These are phyloP conservation scores for Singerocomus inundabilis DNA, from an alignment of 1,284 basidiomycete species.

Conservation along the genomic window DNA sequence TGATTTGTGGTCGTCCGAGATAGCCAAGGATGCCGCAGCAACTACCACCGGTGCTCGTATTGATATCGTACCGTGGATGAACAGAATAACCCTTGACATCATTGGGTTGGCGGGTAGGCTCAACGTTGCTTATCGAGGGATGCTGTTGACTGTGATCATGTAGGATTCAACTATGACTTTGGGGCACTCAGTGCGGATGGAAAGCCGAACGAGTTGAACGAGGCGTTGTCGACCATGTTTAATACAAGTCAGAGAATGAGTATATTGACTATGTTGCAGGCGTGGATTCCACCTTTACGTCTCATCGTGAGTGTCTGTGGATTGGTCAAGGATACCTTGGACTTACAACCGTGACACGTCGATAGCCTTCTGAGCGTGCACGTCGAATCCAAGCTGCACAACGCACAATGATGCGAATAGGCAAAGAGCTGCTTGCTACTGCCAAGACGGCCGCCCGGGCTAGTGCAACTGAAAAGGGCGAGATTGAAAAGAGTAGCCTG, in stretches of 20 bases:
- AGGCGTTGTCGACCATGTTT: conserved; percentile 48
- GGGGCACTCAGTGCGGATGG: conserved; percentile 42
- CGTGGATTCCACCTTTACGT: conserved; percentile 42
- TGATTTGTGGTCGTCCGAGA: conserved; percentile 22
- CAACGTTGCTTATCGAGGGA: neutral
- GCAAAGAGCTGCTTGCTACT: conserved; percentile 43
- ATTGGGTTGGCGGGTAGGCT: conserved; percentile 62
- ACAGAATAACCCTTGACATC: no score
- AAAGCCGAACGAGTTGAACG: conserved; percentile 47
- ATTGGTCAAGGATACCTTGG: neutral
- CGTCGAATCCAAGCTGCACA: conserved; percentile 18
- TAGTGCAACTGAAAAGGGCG: conserved; percentile 20
- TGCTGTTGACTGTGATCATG: neutral
- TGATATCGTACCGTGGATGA: no score
- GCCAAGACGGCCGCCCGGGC: conserved; percentile 42
- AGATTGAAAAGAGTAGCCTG: conserved; percentile 33
- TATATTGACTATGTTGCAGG: conserved; percentile 36
- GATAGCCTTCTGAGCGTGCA: conserved; percentile 18
- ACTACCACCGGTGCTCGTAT: no score
- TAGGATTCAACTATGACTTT: conserved; percentile 70
- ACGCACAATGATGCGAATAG: conserved; percentile 37
- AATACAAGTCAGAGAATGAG: conserved; percentile 22
- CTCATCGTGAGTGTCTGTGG: conserved; percentile 37
- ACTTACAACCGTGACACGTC: neutral
- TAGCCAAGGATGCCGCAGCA: no score